Evolutionary conservation across 2,329 filamentous ascomycete species (phyloP), one percentile per base, ranked within the genome.

Genomic region (Alternaria infectoria): DNA sequence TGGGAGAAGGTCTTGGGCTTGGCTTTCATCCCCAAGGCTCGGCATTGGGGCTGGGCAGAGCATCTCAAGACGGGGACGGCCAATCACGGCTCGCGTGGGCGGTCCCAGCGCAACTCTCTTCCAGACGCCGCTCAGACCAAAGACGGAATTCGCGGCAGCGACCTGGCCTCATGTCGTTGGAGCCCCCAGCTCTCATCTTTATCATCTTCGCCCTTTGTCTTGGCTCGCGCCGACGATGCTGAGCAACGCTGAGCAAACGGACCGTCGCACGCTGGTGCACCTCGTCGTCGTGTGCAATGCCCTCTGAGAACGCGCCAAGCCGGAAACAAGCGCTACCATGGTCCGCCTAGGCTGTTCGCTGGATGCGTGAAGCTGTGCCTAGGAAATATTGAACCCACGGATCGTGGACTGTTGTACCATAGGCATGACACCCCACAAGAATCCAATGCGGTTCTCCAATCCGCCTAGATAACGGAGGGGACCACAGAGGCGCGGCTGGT

Each of bases 1-100:
- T 76, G 72, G 70, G 66, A 65, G 66, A 73, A 65, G 65, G 57
- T 69, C 72, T 75, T 73, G 71, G 73, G 69, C 71, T 77, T 75
- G 74, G 74, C 70, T 60, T 65, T 63, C 64, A 67, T 59, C 70
- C 62, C 70, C 71, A 74, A 73, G 68, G 62, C 74, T 75, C 59
- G 73, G 71, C 69, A 67, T 61, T 56, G 54, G 62, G 57, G 67
- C 72, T 70, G 69, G 72, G 70, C 60, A 62, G 44, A 23, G 32
- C 60, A 49, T 50, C 28, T 58, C 58, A 62, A 59, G 56, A 65
- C 59, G 54, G 61, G 43, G 57, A 49, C 61, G 61, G 58, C 74
- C 71, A 74, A 75, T 75, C 69, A 73, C 60, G 56, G 55, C 36
- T 13, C 11, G 51, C 54, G 50, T 30, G 54, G 25, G 36, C 52